Evolutionary conservation across 257 asterid species (phyloP).

Genomic region (Paulownia fortunei): DNA sequence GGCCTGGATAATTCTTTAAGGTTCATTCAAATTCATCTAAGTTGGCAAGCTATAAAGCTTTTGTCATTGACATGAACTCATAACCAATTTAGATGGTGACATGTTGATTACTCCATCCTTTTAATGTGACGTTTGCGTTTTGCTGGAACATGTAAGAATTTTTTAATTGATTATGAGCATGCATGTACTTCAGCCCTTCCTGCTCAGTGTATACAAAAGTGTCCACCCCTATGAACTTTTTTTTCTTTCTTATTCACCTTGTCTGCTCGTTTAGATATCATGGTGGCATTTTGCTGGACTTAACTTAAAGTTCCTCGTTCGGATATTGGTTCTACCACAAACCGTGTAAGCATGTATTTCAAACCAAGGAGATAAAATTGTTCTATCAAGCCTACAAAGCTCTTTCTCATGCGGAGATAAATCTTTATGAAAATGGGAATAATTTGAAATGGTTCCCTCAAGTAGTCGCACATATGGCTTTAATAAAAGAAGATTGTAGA

Average conservation of each 20-base stretch:
- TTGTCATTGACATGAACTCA: background rate
- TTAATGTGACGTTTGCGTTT: background rate
- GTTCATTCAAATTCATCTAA: background rate
- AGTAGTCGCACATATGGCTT: background rate
- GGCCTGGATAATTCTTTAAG: background rate
- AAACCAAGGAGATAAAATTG: background rate
- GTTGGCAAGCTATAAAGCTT: background rate
- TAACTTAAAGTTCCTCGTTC: background rate
- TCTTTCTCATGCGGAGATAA: background rate
- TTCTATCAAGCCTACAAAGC: background rate
- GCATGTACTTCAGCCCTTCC: background rate
- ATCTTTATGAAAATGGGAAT: too few relatives aligned
- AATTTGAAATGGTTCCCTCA: conserved; percentile 1
- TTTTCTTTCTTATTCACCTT: background rate
- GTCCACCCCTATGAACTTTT: too few relatives aligned
- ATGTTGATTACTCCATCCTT: background rate
- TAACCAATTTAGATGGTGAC: too few relatives aligned
- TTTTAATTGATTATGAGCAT: background rate
- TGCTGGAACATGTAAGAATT: background rate
- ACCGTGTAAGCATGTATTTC: too few relatives aligned
- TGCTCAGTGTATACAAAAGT: too few relatives aligned
- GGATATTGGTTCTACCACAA: too few relatives aligned
- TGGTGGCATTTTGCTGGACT: background rate
- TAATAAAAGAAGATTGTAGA: background rate
- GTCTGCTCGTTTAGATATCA: background rate